Base-by-base conservation (phyloP, 129 eudicot genomes). In the Silybum marianum region DNA sequence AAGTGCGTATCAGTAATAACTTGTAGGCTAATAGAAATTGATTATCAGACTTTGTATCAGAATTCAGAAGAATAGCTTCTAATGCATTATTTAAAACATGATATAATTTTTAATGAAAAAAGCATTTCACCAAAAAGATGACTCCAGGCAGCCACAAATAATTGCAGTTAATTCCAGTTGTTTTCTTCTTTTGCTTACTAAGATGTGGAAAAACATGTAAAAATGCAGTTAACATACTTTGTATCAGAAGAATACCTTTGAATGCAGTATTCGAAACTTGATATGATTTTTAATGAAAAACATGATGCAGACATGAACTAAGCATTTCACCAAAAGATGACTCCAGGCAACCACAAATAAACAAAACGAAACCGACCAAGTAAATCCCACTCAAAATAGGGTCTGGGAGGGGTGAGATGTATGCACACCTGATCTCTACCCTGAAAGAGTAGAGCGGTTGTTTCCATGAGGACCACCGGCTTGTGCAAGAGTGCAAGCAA, bases 31-130 rank as follows among this genome's bases (percentile, higher is more conserved):
- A 75, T 69, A 69, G 22, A 68, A n/a, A 23, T 28, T 12, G 18
- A 34, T 74, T 66, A 44, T 75, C 70, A 81, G 69, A 40, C 74
- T 62, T 73, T 13, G 74, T 42, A 40, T 81, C 39, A 74, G 75
- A 74, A 38, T 25, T 81, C 39, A 74, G 75, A 74, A 38, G 16
- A 40, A 23, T 63, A 40, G 74, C 28, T 39, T 24, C 60, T 34
- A 34, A 22, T 9, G 70, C 26, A 21, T 10, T 19, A 26, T 21
- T 16, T 48, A 25, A 23, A 80, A 60, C 65, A 80, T 26, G 36
- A 42, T 0, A 83, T 23, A 42, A 32, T 13, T n/a, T 62, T 7
- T 54, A 0, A 25, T 3, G 8, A 34, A 42, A 10, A 51, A 66
- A 38, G 28, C 66, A 40, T 24, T 66, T 21, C 65, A 22, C 62